Base-by-base conservation (phyloP, 2,329 filamentous ascomycete species). In the Trichoderma atroviride region DNA sequence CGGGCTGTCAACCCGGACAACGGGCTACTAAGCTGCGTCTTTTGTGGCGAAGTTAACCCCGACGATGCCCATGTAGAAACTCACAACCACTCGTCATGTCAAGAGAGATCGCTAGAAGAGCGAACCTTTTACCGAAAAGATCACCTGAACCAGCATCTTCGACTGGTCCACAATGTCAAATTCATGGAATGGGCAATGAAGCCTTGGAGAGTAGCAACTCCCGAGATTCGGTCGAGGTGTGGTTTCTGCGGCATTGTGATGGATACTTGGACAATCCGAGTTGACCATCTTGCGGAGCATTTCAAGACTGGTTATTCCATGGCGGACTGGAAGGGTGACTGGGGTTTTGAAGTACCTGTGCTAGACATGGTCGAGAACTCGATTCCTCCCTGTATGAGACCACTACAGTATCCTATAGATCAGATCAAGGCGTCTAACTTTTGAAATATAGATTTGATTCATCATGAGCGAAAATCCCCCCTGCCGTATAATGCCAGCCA, bases 281-380 rank as follows among this genome's bases (percentile, higher is more conserved):
- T 86, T 19, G 88, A 90, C 74, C 88, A 91, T 74, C 79, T 90
- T 50, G 88, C 88, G n/a, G 87, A 89, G 72, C 88, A 90, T 78
- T 91, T 90, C 81, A 90, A 89, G 79, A 86, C 83, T 31, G 88
- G 88, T 79, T 86, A 85, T 72, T 87, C 86, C 74, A 91, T 91
- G 88, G 86, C 85, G 71, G 87, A 90, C 78, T 91, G 88, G 88
- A 88, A 89, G 82, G 88, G 88, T 81, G 88, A 89, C 78, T 90
- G 88, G 88, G 88, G 88, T 82, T 90, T 91, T 71, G 88, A 90
- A 68, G 80, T 81, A 33, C 84, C 86, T 43, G 84, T 90, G 53
- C 81, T 89, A 73, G 83, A 88, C 71, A 85, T 89, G 82, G 85
- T 90, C 74, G 88, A 90, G 78, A 90, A 90, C 75, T 88, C 87